Evolutionary conservation across 108 stramenopile species (phyloP).

Genomic region (Pseudonitzschia multiseries): DNA sequence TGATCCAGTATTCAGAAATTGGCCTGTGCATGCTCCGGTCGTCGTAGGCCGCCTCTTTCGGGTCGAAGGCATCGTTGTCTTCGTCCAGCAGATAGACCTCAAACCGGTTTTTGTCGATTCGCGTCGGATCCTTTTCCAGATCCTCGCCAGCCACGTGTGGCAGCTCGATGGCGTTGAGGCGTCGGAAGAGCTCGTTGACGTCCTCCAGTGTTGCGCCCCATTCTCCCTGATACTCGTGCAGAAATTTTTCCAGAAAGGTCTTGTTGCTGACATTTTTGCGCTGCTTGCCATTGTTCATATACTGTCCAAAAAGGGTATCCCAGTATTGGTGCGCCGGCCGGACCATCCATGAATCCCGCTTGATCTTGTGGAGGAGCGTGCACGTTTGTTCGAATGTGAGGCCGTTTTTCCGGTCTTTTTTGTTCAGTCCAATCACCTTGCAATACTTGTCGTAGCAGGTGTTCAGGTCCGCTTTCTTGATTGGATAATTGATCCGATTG

Average conservation of each 20-base stretch:
- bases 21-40: constrained; percentile 64
- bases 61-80: constrained; percentile 79
- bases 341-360: constrained; percentile 81
- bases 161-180: constrained; percentile 62
- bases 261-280: constrained; percentile 51
- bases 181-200: constrained; percentile 56
- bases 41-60: constrained; percentile 50
- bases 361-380: constrained; percentile 79
- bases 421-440: constrained; percentile 65
- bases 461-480: constrained; percentile 36
- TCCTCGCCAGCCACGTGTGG: constrained; percentile 40
- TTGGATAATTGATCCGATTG: constrained; percentile 63
- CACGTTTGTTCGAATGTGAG: constrained; percentile 82
- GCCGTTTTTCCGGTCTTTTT: constrained; percentile 51
- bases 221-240: constrained; percentile 68
- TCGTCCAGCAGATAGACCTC: constrained; percentile 59
- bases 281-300: constrained; percentile 68
- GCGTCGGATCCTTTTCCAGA: constrained; percentile 27
- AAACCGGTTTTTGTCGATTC: constrained; percentile 71
- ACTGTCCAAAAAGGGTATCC: constrained; percentile 63
- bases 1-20: constrained; percentile 93
- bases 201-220: constrained; percentile 53
- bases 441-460: constrained; percentile 62
- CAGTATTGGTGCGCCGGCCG: constrained; percentile 66
- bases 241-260: constrained; percentile 69